Base-by-base conservation (phyloP, 306 rosid species). In the Myrica gale region DNA sequence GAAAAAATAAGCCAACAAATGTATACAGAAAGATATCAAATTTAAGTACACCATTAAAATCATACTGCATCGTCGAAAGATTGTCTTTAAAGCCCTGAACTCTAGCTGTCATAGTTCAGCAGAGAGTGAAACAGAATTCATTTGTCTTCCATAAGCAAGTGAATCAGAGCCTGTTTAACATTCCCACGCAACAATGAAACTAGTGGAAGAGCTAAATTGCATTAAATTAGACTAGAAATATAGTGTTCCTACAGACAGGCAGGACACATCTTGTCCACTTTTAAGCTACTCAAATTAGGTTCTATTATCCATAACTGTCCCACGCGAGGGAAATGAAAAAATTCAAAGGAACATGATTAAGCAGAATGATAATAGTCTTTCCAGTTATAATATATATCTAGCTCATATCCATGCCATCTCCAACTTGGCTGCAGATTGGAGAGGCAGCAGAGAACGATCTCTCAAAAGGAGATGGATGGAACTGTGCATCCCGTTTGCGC, bases 351-450 rank as follows among this genome's bases (percentile, higher is more conserved):
- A 88, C 75, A 74, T 77, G 74, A 76, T 66, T 41, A 84, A 78
- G 85, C 77, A 71, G 79, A 81, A 83, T 79, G 81, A 77, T 74
- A 78, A 63, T 42, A 72, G 84, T 80, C 82, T 78, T 77, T 53
- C 78, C 78, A 71, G 76, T 85, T 78, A 78, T 72, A 77, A 75
- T 72, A 68, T 79, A 80, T 71, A 76, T 86, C 96, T 90, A 91
- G 89, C 83, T 90, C 89, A 82, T 70, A 85, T 91, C 97, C 94
- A 88, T 93, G 91, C 90, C 96, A 76, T 93, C 97, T 80, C 92
- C 90, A 81, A 89, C 90, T 88, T 89, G 96, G 89, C 88, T 87
- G 87, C 92, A 93, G 75, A 93, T 87, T 76, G 97, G 96, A 77
- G 85, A 84, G 81, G 84, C 92, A 79, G 89, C 86, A 73, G 92